Evolutionary conservation across 495 filamentous ascomycete genomes (phyloP), one percentile per base, ranked within the genome.

Genomic region (Lophium mytilinum): DNA sequence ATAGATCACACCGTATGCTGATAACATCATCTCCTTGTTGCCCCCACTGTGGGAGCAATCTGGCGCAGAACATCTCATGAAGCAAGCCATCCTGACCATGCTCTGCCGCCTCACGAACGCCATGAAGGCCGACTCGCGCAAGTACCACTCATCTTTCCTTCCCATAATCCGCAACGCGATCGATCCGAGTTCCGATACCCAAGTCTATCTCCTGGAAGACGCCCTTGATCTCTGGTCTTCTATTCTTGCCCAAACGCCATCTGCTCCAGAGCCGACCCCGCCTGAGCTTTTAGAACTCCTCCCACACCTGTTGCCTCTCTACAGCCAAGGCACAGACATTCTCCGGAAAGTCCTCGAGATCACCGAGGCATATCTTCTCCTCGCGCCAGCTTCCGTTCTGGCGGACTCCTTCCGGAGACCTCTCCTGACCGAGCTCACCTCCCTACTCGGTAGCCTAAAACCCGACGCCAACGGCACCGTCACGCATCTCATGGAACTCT

Each of bases 131-230:
- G 78, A 89, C 10, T 90, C 86, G 10, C 75, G 76, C 40, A 77
- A 80, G 35, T 93, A 90, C 52, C 87, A 94, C 55, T 58, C 70
- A 18, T 72, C 86, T 58, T 85, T 94, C 49, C 71, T 95, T 35
- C 90, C 90, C 0, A 75, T 96, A 30, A 87, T 97, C 37, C 71
- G 78, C 43, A 85, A 82, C 55, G 89, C 89, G 5, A 81, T 91
- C 47, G 82, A 91, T 56, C 83, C 86, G 4, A 81, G 80, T n/a
- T 91, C 88, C 5, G 80, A 90, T 34, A 82, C 85, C 33, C 82
- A 87, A 59, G 68, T 94, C 7, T 93, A 95, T 65, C 83, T 97
- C 8, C 78, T 95, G 10, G 93, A 97, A 56, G 93, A 98, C 64
- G 88, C 90, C 0, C 75, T 98, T 11, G 90, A 96, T 34, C 80